Base-by-base conservation (phyloP, 495 filamentous ascomycete species). In the Chaetomidium leptoderma region DNA sequence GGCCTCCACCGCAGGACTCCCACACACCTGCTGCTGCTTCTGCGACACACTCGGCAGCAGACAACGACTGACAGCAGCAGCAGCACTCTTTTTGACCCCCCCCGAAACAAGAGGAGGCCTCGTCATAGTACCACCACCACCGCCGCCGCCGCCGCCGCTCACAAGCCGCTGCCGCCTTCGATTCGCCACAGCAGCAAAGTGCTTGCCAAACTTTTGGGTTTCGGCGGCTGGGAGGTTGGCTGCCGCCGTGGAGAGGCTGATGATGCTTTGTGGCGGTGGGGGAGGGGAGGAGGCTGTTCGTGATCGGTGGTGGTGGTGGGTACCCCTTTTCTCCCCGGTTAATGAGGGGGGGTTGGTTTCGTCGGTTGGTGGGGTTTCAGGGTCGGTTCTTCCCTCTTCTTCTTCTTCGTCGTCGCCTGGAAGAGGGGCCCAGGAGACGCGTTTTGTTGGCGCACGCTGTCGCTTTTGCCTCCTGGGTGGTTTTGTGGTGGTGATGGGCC, bases 31-130 rank as follows among this genome's bases (percentile, higher is more conserved):
- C 46, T 77, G 74, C 4, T 73, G 75, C 60, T 70, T 71, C 46
- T 77, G 74, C 4, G 74, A 76, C 7, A 55, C 63, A 59, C 68
- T 77, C 7, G 73, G 73, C n/a, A 78, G 61, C 2, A 78, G 56
- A 19, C 54, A 32, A 6, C 45, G 7, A 11, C 1, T 29, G 21
- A 2, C 27, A 47, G 16, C 27, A 5, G 24, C 45, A 16, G 43
- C 26, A n/a, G n/a, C n/a, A n/a, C n/a, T n/a, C n/a, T n/a, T n/a
- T n/a, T n/a, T n/a, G n/a, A n/a, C n/a, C n/a, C n/a, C n/a, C n/a
- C n/a, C n/a, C n/a, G n/a, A n/a, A n/a, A n/a, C n/a, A n/a, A n/a
- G n/a, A n/a, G n/a, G n/a, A n/a, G n/a, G n/a, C n/a, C n/a, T n/a
- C n/a, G n/a, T n/a, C n/a, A n/a, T n/a, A n/a, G n/a, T n/a, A n/a